Conservation (phyloP, 1,139 yeast genomes). For the Sugiyamaella japonica region DNA sequence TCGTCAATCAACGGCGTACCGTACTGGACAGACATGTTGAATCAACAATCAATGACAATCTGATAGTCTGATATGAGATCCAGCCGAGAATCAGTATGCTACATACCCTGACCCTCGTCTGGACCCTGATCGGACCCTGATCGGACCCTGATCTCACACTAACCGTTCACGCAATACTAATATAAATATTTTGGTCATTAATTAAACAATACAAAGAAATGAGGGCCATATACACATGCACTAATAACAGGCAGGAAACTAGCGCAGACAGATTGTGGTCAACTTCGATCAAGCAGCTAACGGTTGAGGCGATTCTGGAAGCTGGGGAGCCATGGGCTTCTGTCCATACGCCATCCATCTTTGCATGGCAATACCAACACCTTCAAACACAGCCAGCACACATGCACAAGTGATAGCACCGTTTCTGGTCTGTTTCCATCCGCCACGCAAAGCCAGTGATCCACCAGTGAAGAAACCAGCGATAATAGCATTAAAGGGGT, state of each 20-base stretch:
- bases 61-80: no score
- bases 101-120: no score
- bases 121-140: not conserved
- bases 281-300: slow-evolving; percentile 31
- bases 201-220: slow-evolving; percentile 10
- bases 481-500: slow-evolving; percentile 96
- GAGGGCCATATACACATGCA: slow-evolving; percentile 14
- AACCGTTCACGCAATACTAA: not conserved
- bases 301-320: slow-evolving; percentile 38
- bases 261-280: not conserved
- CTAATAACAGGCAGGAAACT: slow-evolving; percentile 6
- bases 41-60: not conserved
- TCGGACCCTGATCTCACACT: no score
- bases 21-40: slow-evolving; percentile 15
- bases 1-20: slow-evolving; percentile 20
- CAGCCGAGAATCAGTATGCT: no score
- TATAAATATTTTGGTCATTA: slow-evolving; percentile 16
- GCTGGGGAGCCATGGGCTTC: slow-evolving; percentile 57
- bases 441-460: slow-evolving; percentile 96
- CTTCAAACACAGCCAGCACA: slow-evolving; percentile 93
- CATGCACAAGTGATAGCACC: slow-evolving; percentile 98
- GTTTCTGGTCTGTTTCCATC: slow-evolving; percentile 95
- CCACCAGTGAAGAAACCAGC: slow-evolving; percentile 99
- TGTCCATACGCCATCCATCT: slow-evolving; percentile 83
- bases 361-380: slow-evolving; percentile 96